Percentiles rank a stretch among this genome's conserved stretches.
Evolutionary conservation across 176 grass and related monocot genomes (phyloP).

Genomic region (Zizania latifolia): DNA sequence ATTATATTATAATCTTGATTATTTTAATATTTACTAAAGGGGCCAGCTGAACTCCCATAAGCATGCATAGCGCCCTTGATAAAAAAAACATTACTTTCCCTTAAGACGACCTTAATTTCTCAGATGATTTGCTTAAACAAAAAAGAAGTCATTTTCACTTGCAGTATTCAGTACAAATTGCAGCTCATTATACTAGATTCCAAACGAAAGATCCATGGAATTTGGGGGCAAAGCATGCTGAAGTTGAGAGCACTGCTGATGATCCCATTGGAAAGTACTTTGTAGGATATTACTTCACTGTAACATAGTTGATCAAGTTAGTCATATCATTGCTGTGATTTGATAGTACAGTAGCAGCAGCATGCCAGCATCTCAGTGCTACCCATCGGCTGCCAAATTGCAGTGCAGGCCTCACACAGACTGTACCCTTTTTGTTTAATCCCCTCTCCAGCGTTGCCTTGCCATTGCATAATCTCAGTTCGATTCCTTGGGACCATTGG

Average conservation of each 20-base stretch:
- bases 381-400: too few relatives aligned
- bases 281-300: not conserved
- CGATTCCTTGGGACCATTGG: not conserved
- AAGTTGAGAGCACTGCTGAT: not conserved
- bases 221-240: not conserved
- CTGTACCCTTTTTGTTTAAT: not conserved
- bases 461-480: not conserved
- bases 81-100: not conserved
- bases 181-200: not conserved
- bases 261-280: not conserved
- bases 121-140: not conserved
- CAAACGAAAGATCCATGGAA: not conserved
- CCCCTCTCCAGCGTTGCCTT: not conserved
- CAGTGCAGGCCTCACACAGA: not conserved
- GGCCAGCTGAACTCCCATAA: constrained; percentile 10
- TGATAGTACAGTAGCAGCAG: not conserved
- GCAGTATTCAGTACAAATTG: not conserved
- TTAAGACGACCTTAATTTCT: not conserved
- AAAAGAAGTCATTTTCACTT: not conserved
- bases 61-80: not conserved
- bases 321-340: constrained; percentile 22
- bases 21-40: too few relatives aligned
- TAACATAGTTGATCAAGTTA: not conserved
- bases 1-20: too few relatives aligned
- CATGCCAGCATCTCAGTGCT: too few relatives aligned